phyloP scores from a whole-genome alignment of 768 basidiomycete species.

The Rhizopogon rudus region DNA sequence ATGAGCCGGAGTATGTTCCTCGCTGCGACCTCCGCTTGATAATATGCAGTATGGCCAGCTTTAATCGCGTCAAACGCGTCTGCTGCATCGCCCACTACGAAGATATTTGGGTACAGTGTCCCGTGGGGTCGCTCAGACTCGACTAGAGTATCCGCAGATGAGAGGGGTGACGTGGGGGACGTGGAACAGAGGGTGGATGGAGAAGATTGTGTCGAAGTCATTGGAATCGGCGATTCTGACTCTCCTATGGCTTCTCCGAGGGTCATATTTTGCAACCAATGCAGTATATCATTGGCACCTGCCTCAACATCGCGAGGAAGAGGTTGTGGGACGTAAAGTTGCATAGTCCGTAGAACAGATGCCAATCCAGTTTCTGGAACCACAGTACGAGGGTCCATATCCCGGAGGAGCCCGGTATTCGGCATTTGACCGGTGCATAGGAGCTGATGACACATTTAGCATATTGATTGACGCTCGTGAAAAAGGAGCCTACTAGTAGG shows the following conservation, averaged over 20 bases:
- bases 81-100: slow-evolving; percentile 58
- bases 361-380: slow-evolving; percentile 34
- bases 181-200: slow-evolving; percentile 1
- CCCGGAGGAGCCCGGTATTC: slow-evolving; percentile 43
- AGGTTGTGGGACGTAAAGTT: slow-evolving; percentile 17
- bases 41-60: slow-evolving; percentile 54
- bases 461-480: background rate
- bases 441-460: slow-evolving; percentile 29
- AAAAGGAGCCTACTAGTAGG: slow-evolving; percentile 35
- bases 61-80: slow-evolving; percentile 61
- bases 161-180: background rate
- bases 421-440: slow-evolving; percentile 59
- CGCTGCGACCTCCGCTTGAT: slow-evolving; percentile 49
- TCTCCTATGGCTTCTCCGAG: background rate
- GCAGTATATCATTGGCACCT: background rate
- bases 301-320: background rate
- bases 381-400: slow-evolving; percentile 38
- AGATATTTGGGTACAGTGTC: slow-evolving; percentile 48
- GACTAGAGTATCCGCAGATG: slow-evolving; percentile 9
- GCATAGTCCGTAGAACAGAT: slow-evolving; percentile 48
- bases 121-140: background rate
- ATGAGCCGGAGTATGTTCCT: slow-evolving; percentile 49
- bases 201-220: background rate
- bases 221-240: background rate
- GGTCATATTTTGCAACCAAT: background rate